Base-by-base conservation (phyloP, 768 basidiomycete genomes). In the Artomyces pyxidatus region DNA sequence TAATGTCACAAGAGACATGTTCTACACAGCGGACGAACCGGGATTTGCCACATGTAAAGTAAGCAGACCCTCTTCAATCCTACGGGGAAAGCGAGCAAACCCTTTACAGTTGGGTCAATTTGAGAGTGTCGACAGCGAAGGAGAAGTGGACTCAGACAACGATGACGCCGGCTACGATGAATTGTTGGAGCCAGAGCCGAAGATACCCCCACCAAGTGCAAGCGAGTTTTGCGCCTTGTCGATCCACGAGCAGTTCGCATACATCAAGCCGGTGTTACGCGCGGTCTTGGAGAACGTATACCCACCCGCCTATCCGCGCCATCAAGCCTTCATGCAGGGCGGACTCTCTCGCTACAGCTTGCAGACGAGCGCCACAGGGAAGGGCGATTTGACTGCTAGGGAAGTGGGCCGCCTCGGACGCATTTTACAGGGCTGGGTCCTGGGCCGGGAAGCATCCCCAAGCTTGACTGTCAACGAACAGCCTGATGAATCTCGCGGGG, bases 41-140 rank as follows among this genome's bases (percentile, higher is more conserved):
- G 80, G 67, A n/a, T 89, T 88, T 63, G 70, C 64, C 19, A 74
- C 66, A 6, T 88, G 86, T 67, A 68, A 71, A 66, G 83, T 82
- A 44, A 49, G 61, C 28, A 44, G n/a, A n/a, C 40, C 38, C 42
- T 16, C n/a, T n/a, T n/a, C n/a, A n/a, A n/a, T n/a, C n/a, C n/a
- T n/a, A n/a, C n/a, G n/a, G n/a, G n/a, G n/a, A 21, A 25, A 27
- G 11, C 28, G 10, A 28, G 35, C 29, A n/a, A 19, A 29, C 35
- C 26, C 30, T 47, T 49, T 22, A 17, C 50, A 84, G 73, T 55
- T 87, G 23, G 86, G 85, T 17, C 54, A 72, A 45, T 80, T 77
- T 58, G 71, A 74, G 35, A 81, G 78, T 47, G 63, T 71, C 45
- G 61, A 64, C 19, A 61, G 61, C 29, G 62, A 63, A 12, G 53